Base-by-base conservation (phyloP, 1,139 yeast species). In the Starmera stellimalicola region DNA sequence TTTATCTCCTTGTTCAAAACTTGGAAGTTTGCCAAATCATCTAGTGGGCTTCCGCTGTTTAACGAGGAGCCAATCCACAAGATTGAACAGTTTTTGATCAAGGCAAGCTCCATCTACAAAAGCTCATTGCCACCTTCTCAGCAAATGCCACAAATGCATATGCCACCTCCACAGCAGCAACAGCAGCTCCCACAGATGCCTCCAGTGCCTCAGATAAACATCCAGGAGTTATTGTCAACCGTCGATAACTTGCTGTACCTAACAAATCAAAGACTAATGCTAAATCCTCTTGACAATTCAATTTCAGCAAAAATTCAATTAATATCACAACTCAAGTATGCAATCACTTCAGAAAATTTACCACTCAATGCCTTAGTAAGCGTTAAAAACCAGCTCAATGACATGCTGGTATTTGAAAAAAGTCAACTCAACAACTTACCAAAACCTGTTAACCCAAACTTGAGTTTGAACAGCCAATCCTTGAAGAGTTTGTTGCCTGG, bases 1-100 rank as follows among this genome's bases (percentile, higher is more conserved):
- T 62, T 93, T 54, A 76, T 74, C 36, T 79, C 78, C 43, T 61
- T 93, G 43, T 88, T 83, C 58, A 78, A 77, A 51, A 83, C 95
- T 11, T 93, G 99, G 99, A 79, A 82, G 62, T 63, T 59, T 22
- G 70, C 73, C 31, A 69, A 73, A 19, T 71, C 73, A 30, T 69
- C 81, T 3, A 67, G 79, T 8, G 74, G 75, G 16, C 55, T 68
- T 33, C 84, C 93, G 3, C 62, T 91, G 33, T 88, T 91, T 54
- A 82, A 87, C 11, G 63, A 63, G 25, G 79, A 73, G 12, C 82
- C 83, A 32, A 63, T 88, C 45, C 75, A 72, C 28, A 73, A 70
- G 48, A 82, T 93, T 35, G 95, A 84, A 44, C 65, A 63, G 34
- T 88, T 88, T 52, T 62, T 93, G 48, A 63, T 68, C 22, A 68